Conservation (phyloP, 192 early-diverging fungal genomes). For the Tieghemiomyces parasiticus region DNA sequence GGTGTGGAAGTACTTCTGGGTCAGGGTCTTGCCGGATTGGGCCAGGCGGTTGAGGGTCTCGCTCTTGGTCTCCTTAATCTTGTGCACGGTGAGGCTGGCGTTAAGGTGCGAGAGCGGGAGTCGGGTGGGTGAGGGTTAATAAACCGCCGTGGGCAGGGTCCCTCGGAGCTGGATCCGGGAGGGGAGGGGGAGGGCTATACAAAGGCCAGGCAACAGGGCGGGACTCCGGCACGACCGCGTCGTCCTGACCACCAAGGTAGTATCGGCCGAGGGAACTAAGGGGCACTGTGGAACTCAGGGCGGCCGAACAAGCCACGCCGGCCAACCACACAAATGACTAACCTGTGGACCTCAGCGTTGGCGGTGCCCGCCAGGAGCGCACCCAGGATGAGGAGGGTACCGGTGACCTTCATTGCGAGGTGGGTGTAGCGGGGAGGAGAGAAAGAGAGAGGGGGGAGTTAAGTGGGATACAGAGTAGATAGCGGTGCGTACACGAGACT, state of each 20-base stretch:
- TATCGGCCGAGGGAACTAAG: no score
- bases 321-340: no score
- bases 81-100: slow-evolving; percentile 35
- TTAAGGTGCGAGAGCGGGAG: neutral
- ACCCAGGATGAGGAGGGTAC: slow-evolving; percentile 13
- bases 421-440: no score
- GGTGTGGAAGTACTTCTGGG: slow-evolving; percentile 64
- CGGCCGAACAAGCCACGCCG: no score
- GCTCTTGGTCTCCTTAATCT: slow-evolving; percentile 40
- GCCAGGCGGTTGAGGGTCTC: slow-evolving; percentile 44
- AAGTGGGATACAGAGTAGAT: neutral
- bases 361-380: slow-evolving; percentile 10
- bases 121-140: neutral
- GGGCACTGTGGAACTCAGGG: no score
- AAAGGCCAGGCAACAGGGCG: no score
- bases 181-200: neutral
- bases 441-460: slow-evolving; percentile 10
- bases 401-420: slow-evolving; percentile 22
- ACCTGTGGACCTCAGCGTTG: slow-evolving; percentile 19
- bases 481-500: no score
- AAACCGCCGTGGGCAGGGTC: neutral
- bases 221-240: no score
- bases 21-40: slow-evolving; percentile 45
- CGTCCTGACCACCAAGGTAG: no score
- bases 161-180: neutral